Evolutionary conservation across 306 rosid genomes (phyloP).

Genomic region (Mimosa bimucronata): DNA sequence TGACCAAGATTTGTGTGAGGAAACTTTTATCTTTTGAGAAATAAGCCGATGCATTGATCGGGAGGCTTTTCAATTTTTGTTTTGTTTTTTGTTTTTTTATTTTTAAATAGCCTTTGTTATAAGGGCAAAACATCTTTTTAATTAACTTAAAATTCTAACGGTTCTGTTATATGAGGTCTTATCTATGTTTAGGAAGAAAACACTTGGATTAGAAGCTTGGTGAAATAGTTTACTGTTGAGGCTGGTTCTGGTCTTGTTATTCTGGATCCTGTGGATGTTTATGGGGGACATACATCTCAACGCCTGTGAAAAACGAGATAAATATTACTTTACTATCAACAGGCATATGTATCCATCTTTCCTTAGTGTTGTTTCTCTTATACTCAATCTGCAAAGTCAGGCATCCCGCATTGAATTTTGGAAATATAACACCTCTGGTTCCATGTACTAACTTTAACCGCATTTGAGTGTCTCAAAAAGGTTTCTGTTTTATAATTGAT

Average conservation of each 20-base stretch:
- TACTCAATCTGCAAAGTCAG: slow-evolving; percentile 86
- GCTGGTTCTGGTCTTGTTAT: slow-evolving; percentile 94
- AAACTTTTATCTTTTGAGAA: too few species aligned
- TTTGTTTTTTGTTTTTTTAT: too few species aligned
- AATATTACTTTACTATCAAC: slow-evolving; percentile 81
- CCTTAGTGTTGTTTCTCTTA: slow-evolving; percentile 78
- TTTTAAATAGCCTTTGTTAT: too few species aligned
- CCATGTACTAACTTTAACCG: slow-evolving; percentile 83
- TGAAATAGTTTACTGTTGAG: slow-evolving; percentile 89
- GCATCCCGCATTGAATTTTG: slow-evolving; percentile 78
- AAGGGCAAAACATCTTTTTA: too few species aligned
- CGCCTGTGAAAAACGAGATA: slow-evolving; percentile 88
- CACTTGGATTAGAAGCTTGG: slow-evolving; percentile 88
- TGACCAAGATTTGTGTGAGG: too few species aligned
- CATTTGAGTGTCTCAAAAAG: slow-evolving; percentile 89
- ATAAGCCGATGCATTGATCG: too few species aligned
- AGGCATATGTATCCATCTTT: slow-evolving; percentile 91
- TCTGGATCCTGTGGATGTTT: slow-evolving; percentile 91
- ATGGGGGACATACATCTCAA: slow-evolving; percentile 93
- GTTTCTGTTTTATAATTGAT: slow-evolving; percentile 37
- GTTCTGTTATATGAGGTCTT: too few species aligned
- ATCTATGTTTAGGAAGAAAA: slow-evolving; percentile 91
- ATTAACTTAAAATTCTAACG: too few species aligned
- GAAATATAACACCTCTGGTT: slow-evolving; percentile 74
- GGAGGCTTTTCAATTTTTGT: too few species aligned